Conservation (phyloP, 1,284 basidiomycete species). For the Marasmius oreades region DNA sequence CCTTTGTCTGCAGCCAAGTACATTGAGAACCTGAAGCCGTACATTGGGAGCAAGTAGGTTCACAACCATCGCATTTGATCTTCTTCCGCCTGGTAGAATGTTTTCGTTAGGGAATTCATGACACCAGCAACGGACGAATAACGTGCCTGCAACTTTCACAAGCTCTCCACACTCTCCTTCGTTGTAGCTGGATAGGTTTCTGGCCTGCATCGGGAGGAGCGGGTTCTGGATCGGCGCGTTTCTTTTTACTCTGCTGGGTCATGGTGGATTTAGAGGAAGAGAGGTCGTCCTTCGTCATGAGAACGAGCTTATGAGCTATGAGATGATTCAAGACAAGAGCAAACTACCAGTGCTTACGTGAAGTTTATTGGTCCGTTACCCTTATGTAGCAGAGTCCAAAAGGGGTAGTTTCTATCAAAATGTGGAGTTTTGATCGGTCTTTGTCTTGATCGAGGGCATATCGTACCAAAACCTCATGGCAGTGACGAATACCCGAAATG, state of each 20-base stretch:
- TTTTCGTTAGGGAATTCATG: conserved; percentile 17
- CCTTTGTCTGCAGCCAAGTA: conserved; percentile 84
- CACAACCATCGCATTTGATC: conserved; percentile 84
- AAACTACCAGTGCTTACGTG: not conserved
- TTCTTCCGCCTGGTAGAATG: conserved; percentile 66
- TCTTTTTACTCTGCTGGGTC: conserved; percentile 65
- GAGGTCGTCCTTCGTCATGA: conserved; percentile 49
- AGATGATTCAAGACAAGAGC: conserved; percentile 18
- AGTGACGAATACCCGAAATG: no score
- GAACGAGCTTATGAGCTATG: conserved; percentile 21
- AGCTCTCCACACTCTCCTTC: conserved; percentile 75
- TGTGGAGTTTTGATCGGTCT: no score
- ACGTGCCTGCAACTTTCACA: conserved; percentile 82
- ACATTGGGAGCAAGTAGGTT: conserved; percentile 83
- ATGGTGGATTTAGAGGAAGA: conserved; percentile 46
- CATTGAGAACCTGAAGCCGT: conserved; percentile 67
- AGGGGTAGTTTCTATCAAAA: no score
- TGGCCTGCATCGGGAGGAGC: conserved; percentile 49
- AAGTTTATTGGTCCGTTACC: no score
- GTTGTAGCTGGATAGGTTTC: conserved; percentile 71
- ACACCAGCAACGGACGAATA: conserved; percentile 14
- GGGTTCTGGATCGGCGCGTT: conserved; percentile 58
- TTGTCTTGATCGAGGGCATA: no score
- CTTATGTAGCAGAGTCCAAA: no score
- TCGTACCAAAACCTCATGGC: no score